Evolutionary conservation across 345 rosid genomes (phyloP).

Genomic region (Boechera stricta): DNA sequence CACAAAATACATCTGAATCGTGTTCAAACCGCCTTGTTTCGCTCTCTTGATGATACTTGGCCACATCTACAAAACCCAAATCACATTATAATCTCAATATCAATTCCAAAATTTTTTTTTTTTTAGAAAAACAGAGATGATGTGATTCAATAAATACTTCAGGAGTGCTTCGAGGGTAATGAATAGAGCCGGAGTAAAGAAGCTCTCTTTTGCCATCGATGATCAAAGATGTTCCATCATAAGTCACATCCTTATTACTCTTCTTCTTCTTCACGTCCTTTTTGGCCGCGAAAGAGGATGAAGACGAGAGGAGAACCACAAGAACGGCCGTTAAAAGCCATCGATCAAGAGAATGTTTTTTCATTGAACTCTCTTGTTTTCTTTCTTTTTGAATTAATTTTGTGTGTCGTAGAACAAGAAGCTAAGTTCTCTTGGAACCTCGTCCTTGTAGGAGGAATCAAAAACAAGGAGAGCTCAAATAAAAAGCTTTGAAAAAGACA

Average conservation of each 20-base stretch:
- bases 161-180: constrained; percentile 44
- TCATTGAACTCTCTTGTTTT: constrained; percentile 29
- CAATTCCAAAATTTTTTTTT: background rate
- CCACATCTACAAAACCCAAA: constrained; percentile 46
- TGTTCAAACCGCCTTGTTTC: constrained; percentile 65
- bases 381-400: background rate
- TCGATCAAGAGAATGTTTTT: constrained; percentile 41
- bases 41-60: constrained; percentile 46
- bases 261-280: constrained; percentile 28
- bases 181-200: constrained; percentile 44
- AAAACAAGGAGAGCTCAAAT: constrained; percentile 47
- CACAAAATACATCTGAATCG: constrained; percentile 49
- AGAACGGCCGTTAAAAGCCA: constrained; percentile 41
- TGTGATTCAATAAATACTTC: constrained; percentile 21
- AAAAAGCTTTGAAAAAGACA: constrained; percentile 18
- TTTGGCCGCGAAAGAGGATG: constrained; percentile 28
- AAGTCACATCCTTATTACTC: constrained; percentile 27
- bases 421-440: constrained; percentile 42
- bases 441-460: constrained; percentile 47
- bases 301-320: constrained; percentile 34
- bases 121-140: background rate
- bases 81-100: constrained; percentile 1
- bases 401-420: constrained; percentile 37
- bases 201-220: constrained; percentile 43
- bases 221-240: constrained; percentile 41